Evolutionary conservation across 192 early-diverging fungal species (phyloP).

Genomic region (Phlyctochytrium planicorne): DNA sequence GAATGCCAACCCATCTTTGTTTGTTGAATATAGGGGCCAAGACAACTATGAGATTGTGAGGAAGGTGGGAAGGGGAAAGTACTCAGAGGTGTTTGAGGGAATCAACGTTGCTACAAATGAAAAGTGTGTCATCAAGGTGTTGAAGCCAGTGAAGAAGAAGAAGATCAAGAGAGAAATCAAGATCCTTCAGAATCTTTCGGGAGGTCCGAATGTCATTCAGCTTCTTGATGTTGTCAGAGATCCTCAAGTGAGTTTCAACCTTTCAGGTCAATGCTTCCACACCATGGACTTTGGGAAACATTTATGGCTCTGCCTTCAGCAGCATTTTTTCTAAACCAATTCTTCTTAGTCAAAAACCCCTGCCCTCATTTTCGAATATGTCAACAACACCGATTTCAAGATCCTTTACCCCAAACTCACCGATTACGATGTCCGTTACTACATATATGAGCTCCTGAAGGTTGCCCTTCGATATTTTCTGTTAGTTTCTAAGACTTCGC

Average conservation of each 20-base stretch:
- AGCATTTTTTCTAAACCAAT: not conserved
- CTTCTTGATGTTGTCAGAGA: constrained; percentile 94
- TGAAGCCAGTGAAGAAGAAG: constrained; percentile 99
- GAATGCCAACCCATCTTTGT: too few relatives aligned
- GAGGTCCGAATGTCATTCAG: constrained; percentile 90
- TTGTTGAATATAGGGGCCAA: constrained; percentile 73
- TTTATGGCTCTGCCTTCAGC: not conserved
- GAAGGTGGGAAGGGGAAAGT: constrained; percentile 98
- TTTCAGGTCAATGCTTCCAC: not conserved
- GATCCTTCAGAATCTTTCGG: constrained; percentile 95
- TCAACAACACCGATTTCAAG: constrained; percentile 99
- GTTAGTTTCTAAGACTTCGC: not conserved
- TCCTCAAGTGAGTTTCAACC: constrained; percentile 61
- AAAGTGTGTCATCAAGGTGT: constrained; percentile 97
- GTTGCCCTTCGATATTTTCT: constrained; percentile 33
- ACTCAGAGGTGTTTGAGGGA: constrained; percentile 99
- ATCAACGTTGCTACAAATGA: constrained; percentile 78
- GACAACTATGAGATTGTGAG: constrained; percentile 98
- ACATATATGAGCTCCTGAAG: constrained; percentile 96
- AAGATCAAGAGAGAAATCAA: constrained; percentile 99
- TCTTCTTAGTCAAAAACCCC: constrained; percentile 82
- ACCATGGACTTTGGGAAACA: not conserved
- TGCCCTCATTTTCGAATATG: constrained; percentile 93
- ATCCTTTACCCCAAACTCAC: constrained; percentile 90
- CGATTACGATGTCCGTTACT: constrained; percentile 94